These are phyloP conservation scores for Paecilomyces formosus DNA, from an alignment of 2,329 filamentous ascomycete genomes.

Conservation along the genomic window DNA sequence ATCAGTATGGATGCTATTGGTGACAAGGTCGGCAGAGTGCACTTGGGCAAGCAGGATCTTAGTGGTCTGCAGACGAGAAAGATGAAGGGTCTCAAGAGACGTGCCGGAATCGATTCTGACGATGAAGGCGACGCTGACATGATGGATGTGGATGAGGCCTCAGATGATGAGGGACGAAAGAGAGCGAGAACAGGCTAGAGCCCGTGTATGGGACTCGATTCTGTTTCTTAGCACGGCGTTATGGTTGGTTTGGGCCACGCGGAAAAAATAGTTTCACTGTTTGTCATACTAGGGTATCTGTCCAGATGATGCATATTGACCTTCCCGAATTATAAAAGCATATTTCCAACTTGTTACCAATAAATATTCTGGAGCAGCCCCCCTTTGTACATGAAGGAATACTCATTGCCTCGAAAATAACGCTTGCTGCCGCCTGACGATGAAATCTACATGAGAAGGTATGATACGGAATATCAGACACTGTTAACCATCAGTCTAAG, in stretches of 20 bases:
- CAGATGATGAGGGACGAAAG: slow-evolving; percentile 28
- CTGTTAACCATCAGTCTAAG: not conserved
- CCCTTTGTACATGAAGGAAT: not conserved
- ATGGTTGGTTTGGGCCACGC: not conserved
- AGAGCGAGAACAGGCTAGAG: slow-evolving; percentile 22
- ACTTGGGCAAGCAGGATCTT: slow-evolving; percentile 85
- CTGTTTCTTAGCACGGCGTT: slow-evolving; percentile 14
- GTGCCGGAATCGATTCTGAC: slow-evolving; percentile 54
- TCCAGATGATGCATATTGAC: not conserved
- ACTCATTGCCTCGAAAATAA: not conserved
- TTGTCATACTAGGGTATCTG: not conserved
- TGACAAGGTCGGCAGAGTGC: slow-evolving; percentile 92
- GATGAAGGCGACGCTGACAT: slow-evolving; percentile 46
- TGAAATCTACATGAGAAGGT: not conserved
- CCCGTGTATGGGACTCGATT: slow-evolving; percentile 15
- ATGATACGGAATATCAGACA: not conserved
- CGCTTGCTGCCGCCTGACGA: not conserved
- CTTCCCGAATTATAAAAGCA: not conserved
- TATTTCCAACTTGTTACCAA: not conserved
- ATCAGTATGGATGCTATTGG: slow-evolving; percentile 84
- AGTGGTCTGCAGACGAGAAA: slow-evolving; percentile 85
- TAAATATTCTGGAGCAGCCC: not conserved
- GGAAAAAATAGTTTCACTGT: not conserved
- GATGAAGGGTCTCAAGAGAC: slow-evolving; percentile 97
- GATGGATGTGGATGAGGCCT: slow-evolving; percentile 37